These are phyloP conservation scores for Termitomyces sp. DNA, from an alignment of 768 basidiomycete genomes.

Conservation along the genomic window DNA sequence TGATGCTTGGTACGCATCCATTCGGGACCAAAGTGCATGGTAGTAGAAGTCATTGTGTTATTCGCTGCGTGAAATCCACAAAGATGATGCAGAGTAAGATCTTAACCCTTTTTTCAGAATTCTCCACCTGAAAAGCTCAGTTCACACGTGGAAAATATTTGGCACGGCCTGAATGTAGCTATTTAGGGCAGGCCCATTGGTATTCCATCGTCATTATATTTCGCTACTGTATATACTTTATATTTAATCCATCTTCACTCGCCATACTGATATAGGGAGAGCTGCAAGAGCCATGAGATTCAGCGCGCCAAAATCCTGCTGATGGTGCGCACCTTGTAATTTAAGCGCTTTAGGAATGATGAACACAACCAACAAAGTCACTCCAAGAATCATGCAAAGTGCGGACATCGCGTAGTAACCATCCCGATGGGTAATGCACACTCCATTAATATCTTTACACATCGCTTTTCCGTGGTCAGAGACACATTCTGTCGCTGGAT, in stretches of 20 bases:
- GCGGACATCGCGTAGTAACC: conserved; percentile 87
- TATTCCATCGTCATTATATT: background rate
- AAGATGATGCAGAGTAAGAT: conserved; percentile 15
- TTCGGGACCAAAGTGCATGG: conserved; percentile 89
- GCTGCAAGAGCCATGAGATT: conserved; percentile 31
- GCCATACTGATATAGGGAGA: conserved; percentile 67
- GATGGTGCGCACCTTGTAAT: conserved; percentile 66
- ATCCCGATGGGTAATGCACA: conserved; percentile 80
- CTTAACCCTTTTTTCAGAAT: conserved; percentile 26
- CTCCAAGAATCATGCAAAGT: conserved; percentile 77
- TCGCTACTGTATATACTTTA: conserved; percentile 1
- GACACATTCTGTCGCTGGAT: conserved; percentile 77
- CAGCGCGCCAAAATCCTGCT: background rate
- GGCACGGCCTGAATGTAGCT: conserved; percentile 7
- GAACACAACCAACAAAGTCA: conserved; percentile 64
- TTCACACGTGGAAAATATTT: conserved; percentile 40
- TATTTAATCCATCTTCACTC: conserved; percentile 46
- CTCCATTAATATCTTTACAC: conserved; percentile 72
- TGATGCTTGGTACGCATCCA: conserved; percentile 87
- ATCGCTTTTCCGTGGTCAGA: conserved; percentile 84
- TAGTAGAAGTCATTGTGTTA: conserved; percentile 46
- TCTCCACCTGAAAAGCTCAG: conserved; percentile 20
- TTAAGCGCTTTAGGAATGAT: conserved; percentile 80
- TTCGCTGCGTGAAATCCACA: conserved; percentile 14
- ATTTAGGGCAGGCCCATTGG: conserved; percentile 35